These are phyloP conservation scores for Termitomyces sp. DNA, from an alignment of 768 basidiomycete species.

Conservation along the genomic window DNA sequence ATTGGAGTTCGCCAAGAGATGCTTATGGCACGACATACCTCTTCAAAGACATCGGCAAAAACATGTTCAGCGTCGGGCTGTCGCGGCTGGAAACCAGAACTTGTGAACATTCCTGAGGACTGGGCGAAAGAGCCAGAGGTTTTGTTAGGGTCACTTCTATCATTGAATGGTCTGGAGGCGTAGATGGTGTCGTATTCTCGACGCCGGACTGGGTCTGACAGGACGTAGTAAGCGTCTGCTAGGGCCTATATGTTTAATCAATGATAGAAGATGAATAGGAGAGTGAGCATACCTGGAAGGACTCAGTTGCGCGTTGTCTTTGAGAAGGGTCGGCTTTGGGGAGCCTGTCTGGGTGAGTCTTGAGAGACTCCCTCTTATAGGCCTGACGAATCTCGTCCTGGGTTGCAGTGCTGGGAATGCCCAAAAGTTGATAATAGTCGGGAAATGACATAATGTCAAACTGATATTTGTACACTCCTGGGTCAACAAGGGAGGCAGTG, in stretches of 20 bases:
- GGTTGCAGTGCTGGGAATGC: constrained; percentile 50
- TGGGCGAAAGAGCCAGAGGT: constrained; percentile 73
- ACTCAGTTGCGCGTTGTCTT: constrained; percentile 71
- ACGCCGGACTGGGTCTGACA: constrained; percentile 72
- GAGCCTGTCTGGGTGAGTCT: constrained; percentile 88
- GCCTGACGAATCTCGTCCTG: constrained; percentile 70
- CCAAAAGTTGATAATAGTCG: constrained; percentile 72
- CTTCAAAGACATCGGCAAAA: constrained; percentile 90
- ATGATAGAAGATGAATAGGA: background rate
- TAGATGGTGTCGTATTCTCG: constrained; percentile 71
- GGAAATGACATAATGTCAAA: constrained; percentile 64
- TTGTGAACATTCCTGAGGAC: constrained; percentile 66
- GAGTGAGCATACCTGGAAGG: constrained; percentile 60
- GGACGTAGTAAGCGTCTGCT: constrained; percentile 92
- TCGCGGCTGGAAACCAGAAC: constrained; percentile 25
- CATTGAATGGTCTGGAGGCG: constrained; percentile 42
- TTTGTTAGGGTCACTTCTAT: constrained; percentile 58
- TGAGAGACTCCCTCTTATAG: constrained; percentile 79
- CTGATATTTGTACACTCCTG: constrained; percentile 6
- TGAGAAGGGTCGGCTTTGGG: constrained; percentile 66
- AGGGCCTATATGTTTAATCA: constrained; percentile 49
- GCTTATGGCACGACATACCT: constrained; percentile 41
- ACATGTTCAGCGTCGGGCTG: constrained; percentile 76
- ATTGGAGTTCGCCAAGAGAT: background rate
- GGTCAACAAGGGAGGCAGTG: constrained; percentile 19